Percentiles rank a stretch among this genome's conserved stretches.
phyloP scores from a whole-genome alignment of 768 basidiomycete species.

The Boletus rubescentipes region DNA sequence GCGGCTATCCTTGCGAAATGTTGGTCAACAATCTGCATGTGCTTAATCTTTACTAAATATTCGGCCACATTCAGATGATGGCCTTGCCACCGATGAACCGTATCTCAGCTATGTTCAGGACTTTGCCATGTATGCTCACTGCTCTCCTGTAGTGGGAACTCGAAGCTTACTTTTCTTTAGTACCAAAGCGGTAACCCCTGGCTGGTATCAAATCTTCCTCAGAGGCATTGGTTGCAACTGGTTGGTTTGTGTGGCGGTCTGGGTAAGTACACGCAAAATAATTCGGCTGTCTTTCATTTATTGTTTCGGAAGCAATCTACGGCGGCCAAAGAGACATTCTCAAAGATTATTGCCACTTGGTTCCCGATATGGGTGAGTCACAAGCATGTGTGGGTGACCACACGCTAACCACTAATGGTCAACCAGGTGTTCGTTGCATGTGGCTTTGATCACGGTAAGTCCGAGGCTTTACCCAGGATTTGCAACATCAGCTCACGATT shows the following conservation, averaged over 20 bases:
- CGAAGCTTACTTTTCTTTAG: slow-evolving; percentile 33
- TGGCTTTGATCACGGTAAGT: slow-evolving; percentile 66
- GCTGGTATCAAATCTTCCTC: slow-evolving; percentile 73
- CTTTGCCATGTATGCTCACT: slow-evolving; percentile 55
- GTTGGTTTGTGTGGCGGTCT: slow-evolving; percentile 71
- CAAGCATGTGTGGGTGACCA: neutral
- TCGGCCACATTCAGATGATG: slow-evolving; percentile 44
- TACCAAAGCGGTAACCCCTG: slow-evolving; percentile 59
- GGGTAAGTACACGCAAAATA: slow-evolving; percentile 45
- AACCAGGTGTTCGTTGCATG: slow-evolving; percentile 66
- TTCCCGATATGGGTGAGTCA: slow-evolving; percentile 68
- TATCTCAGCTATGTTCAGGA: slow-evolving; percentile 51
- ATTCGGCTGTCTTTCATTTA: neutral
- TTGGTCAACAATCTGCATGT: slow-evolving; percentile 32
- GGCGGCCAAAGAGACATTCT: slow-evolving; percentile 63
- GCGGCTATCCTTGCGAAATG: slow-evolving; percentile 64
- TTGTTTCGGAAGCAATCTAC: slow-evolving; percentile 56
- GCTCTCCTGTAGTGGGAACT: neutral
- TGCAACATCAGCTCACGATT: neutral
- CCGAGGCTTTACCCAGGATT: neutral
- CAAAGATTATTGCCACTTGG: slow-evolving; percentile 70
- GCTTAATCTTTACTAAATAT: neutral
- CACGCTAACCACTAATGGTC: neutral
- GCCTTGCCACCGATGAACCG: slow-evolving; percentile 56
- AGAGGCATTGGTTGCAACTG: slow-evolving; percentile 77